Evolutionary conservation across 208 protist genomes (phyloP).

Genomic region (Acanthamoeba lenticulata): DNA sequence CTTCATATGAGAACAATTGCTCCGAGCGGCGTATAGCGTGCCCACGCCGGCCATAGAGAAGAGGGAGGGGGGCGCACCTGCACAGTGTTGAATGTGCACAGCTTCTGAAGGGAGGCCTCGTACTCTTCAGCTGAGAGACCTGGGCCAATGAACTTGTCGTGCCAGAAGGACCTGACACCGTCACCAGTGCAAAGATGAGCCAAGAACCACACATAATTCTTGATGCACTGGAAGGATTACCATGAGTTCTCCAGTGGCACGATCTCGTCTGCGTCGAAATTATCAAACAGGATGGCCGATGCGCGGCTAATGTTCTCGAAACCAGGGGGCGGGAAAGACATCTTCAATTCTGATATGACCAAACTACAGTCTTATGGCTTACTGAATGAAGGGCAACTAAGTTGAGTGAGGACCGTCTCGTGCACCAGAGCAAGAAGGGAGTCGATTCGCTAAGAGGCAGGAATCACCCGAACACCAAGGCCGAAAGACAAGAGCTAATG

Average conservation of each 20-base stretch:
- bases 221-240: neutral
- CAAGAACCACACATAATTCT: neutral
- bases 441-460: no score
- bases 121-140: slow-evolving; percentile 60
- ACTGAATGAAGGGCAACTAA: no score
- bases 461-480: no score
- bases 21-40: neutral
- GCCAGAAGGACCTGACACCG: slow-evolving; percentile 54
- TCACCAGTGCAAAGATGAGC: neutral
- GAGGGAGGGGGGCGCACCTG: neutral
- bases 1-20: no score
- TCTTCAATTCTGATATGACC: neutral
- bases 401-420: no score
- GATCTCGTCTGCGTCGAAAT: slow-evolving; percentile 52
- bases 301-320: slow-evolving; percentile 37
- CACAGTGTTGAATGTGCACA: slow-evolving; percentile 52
- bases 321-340: slow-evolving; percentile 41
- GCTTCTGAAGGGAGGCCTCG: slow-evolving; percentile 62
- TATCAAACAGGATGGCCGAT: slow-evolving; percentile 37
- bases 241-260: slow-evolving; percentile 54
- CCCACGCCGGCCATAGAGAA: neutral
- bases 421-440: no score
- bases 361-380: no score
- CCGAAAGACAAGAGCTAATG: no score
- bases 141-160: slow-evolving; percentile 68